Percentiles rank a stretch among this genome's conserved stretches.
These are phyloP conservation scores for Lyophyllum shimeji DNA, from an alignment of 768 basidiomycete species.

Conservation along the genomic window DNA sequence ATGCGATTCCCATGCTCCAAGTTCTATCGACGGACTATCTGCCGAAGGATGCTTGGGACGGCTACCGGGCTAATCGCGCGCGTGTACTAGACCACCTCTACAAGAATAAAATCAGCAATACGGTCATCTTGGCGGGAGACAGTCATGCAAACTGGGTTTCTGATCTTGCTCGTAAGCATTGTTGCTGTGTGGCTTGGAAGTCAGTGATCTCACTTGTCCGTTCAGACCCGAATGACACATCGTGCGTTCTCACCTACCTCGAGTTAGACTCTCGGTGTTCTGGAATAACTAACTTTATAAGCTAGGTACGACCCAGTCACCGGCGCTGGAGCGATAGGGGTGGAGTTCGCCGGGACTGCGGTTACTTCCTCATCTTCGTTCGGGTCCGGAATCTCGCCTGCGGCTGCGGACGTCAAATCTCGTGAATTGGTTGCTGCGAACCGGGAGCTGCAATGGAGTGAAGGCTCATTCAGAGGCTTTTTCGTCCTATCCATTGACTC, in stretches of 20 bases:
- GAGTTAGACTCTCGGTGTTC: neutral
- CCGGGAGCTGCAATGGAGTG: slow-evolving; percentile 58
- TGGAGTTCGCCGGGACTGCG: slow-evolving; percentile 63
- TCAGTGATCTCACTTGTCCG: neutral
- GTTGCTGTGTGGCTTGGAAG: neutral
- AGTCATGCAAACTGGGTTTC: slow-evolving; percentile 64
- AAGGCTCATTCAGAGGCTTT: slow-evolving; percentile 59
- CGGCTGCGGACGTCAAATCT: slow-evolving; percentile 38
- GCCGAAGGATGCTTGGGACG: slow-evolving; percentile 55
- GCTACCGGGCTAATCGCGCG: slow-evolving; percentile 54
- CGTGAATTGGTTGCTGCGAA: slow-evolving; percentile 37
- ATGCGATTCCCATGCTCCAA: neutral
- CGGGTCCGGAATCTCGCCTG: slow-evolving; percentile 37
- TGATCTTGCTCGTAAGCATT: slow-evolving; percentile 48
- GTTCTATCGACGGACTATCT: neutral
- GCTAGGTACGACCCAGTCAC: slow-evolving; percentile 46
- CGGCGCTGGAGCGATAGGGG: slow-evolving; percentile 50
- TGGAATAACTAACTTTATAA: neutral
- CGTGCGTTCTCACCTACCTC: slow-evolving; percentile 25
- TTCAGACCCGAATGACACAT: slow-evolving; percentile 50
- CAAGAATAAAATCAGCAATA: slow-evolving; percentile 50
- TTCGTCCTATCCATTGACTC: slow-evolving; percentile 52
- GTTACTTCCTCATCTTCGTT: slow-evolving; percentile 53
- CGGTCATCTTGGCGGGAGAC: slow-evolving; percentile 59
- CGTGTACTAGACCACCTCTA: slow-evolving; percentile 53